Conservation (phyloP, 495 filamentous ascomycete genomes). For the Staphylotrichum longicolle region DNA sequence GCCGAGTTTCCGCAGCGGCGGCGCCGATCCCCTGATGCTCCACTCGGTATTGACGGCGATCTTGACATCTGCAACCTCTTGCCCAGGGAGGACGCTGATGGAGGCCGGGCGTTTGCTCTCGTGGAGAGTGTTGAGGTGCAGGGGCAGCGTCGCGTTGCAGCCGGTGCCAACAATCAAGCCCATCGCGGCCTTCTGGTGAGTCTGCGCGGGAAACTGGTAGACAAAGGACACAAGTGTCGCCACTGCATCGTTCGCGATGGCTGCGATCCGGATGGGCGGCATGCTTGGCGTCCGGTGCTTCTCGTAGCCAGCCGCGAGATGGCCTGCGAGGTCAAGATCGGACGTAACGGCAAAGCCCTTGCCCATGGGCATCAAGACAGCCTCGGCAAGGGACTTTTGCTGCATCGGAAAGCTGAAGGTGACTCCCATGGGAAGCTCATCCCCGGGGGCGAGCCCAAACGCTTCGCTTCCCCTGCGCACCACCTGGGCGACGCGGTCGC, state of each 20-base stretch:
- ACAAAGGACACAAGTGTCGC: constrained; percentile 76
- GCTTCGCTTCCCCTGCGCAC: constrained; percentile 49
- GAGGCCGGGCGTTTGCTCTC: constrained; percentile 54
- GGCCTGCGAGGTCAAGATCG: constrained; percentile 66
- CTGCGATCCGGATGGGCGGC: constrained; percentile 66
- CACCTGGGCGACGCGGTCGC: constrained; percentile 69
- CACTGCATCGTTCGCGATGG: constrained; percentile 80
- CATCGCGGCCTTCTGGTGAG: constrained; percentile 59
- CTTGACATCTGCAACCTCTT: constrained; percentile 53
- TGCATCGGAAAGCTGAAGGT: constrained; percentile 86
- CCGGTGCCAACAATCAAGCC: constrained; percentile 82
- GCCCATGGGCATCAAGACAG: constrained; percentile 81
- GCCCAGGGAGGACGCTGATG: constrained; percentile 58
- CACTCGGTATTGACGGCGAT: constrained; percentile 85
- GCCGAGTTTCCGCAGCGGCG: constrained; percentile 61
- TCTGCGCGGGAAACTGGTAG: constrained; percentile 51
- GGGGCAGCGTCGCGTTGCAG: constrained; percentile 76
- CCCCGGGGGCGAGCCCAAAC: constrained; percentile 29
- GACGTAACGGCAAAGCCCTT: constrained; percentile 80
- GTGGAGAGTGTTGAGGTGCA: constrained; percentile 62
- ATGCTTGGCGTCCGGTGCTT: constrained; percentile 47
- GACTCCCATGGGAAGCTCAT: constrained; percentile 69
- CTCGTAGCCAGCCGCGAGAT: constrained; percentile 67
- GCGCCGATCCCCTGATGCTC: constrained; percentile 72
- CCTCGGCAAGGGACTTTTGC: constrained; percentile 71